Evolutionary conservation across 2,329 filamentous ascomycete species (phyloP), one percentile per base, ranked within the genome.

Genomic region (Aspergillus japonicus): DNA sequence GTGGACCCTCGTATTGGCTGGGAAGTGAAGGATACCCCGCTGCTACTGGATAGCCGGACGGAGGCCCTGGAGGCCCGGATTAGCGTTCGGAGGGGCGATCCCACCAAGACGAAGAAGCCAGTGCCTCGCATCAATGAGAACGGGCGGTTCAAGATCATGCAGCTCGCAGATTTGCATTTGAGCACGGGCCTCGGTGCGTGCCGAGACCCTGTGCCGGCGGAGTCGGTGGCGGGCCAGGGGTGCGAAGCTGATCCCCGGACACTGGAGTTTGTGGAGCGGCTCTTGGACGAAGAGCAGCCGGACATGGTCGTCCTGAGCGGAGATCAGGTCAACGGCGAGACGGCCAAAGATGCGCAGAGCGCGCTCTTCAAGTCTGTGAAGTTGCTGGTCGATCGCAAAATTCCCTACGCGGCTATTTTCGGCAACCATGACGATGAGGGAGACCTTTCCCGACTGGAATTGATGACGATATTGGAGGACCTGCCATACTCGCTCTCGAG

Each of bases 391-490:
- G 87, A 92, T 73, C 90, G 90, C 73, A 91, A 92, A 69, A 92
- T 98, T 42, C 95, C 95, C 0, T 98, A 96, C 70, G 91, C 92
- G 16, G 88, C 89, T 62, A 98, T 99, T 61, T 97, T 98, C 71
- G 95, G 95, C 58, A 99, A 99, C 74, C 95, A 99, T 75, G 95
- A 99, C 71, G 94, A 98, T 69, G 94, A 98, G 80, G 88, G 89
- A 35, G 87, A 90, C 50, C 83, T 97, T 65, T 86, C 88, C 16
- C 89, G 95, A 58, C 80, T 84, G 4, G 85, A 86, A 2, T 89
- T 95, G 70, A 98, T 99, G 93, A 82, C 87, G 3, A 82, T 99
- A 14, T 87, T 96, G 68, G 88, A 96, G 73, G 87, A 88, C 0
- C 83, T 99, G 0, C 95, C 95, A 0, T 97, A 91, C 75, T 97